These are phyloP conservation scores for Styphnolobium japonicum DNA, from an alignment of 306 rosid genomes.

Conservation along the genomic window DNA sequence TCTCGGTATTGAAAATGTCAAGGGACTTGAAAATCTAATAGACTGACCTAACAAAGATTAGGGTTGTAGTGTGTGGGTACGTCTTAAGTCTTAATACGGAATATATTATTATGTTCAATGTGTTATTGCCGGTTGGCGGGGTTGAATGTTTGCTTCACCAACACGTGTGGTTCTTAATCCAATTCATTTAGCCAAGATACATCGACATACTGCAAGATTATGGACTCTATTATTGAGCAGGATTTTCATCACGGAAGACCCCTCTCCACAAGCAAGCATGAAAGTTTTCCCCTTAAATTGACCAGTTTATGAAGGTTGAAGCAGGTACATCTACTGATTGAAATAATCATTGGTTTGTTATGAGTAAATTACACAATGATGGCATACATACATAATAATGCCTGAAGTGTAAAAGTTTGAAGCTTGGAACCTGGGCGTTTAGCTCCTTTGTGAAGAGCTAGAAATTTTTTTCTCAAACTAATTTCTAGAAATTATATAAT, in stretches of 20 bases:
- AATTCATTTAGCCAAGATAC: constrained; percentile 27
- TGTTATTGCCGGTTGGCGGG: constrained; percentile 39
- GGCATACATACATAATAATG: not conserved
- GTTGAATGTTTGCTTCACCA: constrained; percentile 11
- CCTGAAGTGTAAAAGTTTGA: not conserved
- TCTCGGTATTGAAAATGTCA: not conserved
- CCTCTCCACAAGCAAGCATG: not conserved
- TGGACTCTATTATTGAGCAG: constrained; percentile 22
- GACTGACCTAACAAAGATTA: constrained; percentile 11
- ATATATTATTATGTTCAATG: constrained; percentile 18
- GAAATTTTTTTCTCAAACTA: not conserved
- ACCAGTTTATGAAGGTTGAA: constrained; percentile 2
- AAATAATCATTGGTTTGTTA: constrained; percentile 7
- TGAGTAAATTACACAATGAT: not conserved
- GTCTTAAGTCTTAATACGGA: not conserved
- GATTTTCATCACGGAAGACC: not conserved
- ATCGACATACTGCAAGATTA: constrained; percentile 15
- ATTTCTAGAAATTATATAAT: not conserved
- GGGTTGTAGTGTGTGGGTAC: not conserved
- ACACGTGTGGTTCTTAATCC: constrained; percentile 28
- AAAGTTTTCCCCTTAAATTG: not conserved
- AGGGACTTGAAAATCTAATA: constrained; percentile 21
- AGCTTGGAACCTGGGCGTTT: not conserved
- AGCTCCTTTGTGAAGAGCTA: not conserved
- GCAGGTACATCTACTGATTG: not conserved